A percentile compares a stretch with the other conserved stretches of the same genome.
These are phyloP conservation scores for Cornus suecica DNA, from an alignment of 148 eudicot species.

Conservation along the genomic window DNA sequence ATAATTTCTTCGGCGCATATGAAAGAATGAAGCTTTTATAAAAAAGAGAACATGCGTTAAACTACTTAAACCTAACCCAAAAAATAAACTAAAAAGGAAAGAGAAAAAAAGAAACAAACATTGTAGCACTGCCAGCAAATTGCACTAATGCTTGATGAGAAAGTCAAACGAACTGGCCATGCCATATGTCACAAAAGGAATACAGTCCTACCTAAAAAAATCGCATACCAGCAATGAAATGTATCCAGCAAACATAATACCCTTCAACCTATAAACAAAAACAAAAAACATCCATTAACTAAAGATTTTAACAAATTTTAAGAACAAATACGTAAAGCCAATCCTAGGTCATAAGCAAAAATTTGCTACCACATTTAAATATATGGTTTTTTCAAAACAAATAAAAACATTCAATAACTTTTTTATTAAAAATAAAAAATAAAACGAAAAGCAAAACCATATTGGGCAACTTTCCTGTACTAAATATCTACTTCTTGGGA, in stretches of 20 bases:
- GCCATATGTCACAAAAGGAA: too few relatives aligned
- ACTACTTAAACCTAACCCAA: too few relatives aligned
- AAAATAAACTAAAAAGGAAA: too few relatives aligned
- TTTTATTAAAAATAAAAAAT: neutral
- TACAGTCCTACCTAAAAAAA: too few relatives aligned
- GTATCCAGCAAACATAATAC: slow-evolving; percentile 1
- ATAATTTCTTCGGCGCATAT: too few relatives aligned
- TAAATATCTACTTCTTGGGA: neutral
- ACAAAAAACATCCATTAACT: neutral
- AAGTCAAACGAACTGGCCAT: too few relatives aligned
- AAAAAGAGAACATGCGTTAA: too few relatives aligned
- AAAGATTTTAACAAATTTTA: neutral
- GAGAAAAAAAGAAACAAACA: too few relatives aligned
- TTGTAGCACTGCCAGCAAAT: too few relatives aligned
- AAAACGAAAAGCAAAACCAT: neutral
- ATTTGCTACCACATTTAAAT: neutral
- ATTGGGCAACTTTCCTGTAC: neutral
- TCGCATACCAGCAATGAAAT: too few relatives aligned
- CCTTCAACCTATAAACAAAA: slow-evolving; percentile 5
- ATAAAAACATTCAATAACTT: neutral
- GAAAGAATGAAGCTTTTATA: too few relatives aligned
- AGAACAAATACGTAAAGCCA: neutral
- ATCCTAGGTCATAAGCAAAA: neutral
- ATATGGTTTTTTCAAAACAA: neutral
- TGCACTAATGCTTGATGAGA: too few relatives aligned